Base-by-base conservation (phyloP, 2,329 filamentous ascomycete species). In the Cladosporium sp. region DNA sequence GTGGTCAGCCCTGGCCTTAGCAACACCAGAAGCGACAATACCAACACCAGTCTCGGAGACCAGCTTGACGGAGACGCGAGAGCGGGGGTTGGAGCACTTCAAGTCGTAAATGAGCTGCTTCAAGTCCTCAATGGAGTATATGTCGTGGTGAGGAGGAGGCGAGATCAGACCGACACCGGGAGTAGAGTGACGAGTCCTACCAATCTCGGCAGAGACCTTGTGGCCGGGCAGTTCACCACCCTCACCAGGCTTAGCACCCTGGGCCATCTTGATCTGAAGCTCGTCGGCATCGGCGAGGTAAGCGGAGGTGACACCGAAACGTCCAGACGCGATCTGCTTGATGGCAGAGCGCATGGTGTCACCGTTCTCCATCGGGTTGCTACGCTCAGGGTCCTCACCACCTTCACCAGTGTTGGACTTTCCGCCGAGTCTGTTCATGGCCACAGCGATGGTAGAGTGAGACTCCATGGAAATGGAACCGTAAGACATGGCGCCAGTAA, bases 401-500 rank as follows among this genome's bases (percentile, higher is more conserved):
- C 93, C 93, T 78, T 97, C 93, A 70, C 93, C 93, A 52, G 93
- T 97, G 80, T 97, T 97, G 40, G 92, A 97, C 78, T 97, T 97
- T 69, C 93, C 93, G 40, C 93, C 93, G 40, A 97, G 84, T 66
- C 93, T 84, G 79, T 97, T 97, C 92, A 97, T 96, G 64, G 93
- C 93, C 58, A 97, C 88, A 65, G 93, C 93, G 51, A 97, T 81
- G 12, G 93, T 97, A 17, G 93, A 96, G 79, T 97, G 93, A 55
- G 93, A 93, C 75, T 97, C 93, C 91, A 97, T 96, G 5, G 93
- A 97, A 69, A 97, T 97, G 40, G 93, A 97, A 50, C 93, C 93
- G 72, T 97, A 97, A 2, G 93, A 97, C 93, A 97, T 97, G 67
- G 93, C 93, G 73, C 93, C 93, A 39, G 93, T 97, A 69, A 93